phyloP scores from a whole-genome alignment of 139 green algal genomes.

The Coccomyxa sp. region DNA sequence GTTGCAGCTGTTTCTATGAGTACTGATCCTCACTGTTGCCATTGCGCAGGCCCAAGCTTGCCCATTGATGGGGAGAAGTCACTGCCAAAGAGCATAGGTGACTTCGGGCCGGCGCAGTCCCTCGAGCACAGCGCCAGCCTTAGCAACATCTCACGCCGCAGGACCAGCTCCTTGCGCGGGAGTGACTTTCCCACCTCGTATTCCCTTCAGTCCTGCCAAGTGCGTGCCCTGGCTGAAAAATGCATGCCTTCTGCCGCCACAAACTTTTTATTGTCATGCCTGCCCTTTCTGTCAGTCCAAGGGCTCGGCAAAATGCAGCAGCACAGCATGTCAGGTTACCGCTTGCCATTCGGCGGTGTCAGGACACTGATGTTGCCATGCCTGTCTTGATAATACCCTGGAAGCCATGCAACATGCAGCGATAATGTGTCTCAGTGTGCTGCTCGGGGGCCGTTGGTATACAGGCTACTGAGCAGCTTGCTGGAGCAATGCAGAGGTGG shows the following conservation, averaged over 20 bases:
- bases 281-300: neutral
- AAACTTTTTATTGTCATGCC: neutral
- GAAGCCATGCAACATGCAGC: too few species aligned
- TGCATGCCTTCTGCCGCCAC: too few species aligned
- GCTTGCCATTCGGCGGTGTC: too few species aligned
- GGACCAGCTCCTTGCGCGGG: neutral
- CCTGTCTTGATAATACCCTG: too few species aligned
- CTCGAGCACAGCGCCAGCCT: neutral
- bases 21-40: too few species aligned
- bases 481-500: too few species aligned
- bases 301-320: neutral
- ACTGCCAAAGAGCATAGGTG: neutral
- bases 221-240: neutral
- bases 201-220: neutral
- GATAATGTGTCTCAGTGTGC: too few species aligned
- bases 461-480: too few species aligned
- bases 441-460: too few species aligned
- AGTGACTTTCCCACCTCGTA: neutral
- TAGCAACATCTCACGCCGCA: neutral
- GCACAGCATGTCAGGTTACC: too few species aligned
- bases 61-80: neutral
- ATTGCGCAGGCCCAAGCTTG: neutral
- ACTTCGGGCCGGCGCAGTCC: neutral
- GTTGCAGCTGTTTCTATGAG: neutral
- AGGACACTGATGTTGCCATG: too few species aligned